A percentile compares a stretch with the other conserved stretches of the same genome.
phyloP scores from a whole-genome alignment of 768 basidiomycete genomes.

The Lactarius evosmus region DNA sequence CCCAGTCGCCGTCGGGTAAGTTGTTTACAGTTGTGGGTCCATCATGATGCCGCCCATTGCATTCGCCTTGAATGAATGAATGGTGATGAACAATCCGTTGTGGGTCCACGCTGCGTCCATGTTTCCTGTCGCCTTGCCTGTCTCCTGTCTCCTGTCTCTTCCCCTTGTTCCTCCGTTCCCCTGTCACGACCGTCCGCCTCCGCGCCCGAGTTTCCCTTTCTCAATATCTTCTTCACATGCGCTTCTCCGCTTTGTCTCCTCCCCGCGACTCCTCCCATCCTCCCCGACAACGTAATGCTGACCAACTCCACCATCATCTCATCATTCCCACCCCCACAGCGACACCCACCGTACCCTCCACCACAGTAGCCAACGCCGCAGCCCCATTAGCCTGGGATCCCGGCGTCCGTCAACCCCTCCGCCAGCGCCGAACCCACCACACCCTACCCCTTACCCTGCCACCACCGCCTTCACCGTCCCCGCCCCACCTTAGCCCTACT shows the following conservation, averaged over 20 bases:
- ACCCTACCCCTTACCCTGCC: background rate
- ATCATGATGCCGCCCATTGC: background rate
- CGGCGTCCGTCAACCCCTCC: background rate
- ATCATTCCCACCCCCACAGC: background rate
- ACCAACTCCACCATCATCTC: constrained; percentile 7
- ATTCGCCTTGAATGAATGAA: too few relatives aligned
- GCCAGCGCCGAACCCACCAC: background rate
- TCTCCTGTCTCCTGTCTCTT: background rate
- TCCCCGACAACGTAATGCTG: constrained; percentile 19
- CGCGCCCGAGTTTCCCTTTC: constrained; percentile 20
- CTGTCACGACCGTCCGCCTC: background rate
- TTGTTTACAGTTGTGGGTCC: constrained; percentile 29
- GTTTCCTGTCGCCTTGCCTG: background rate
- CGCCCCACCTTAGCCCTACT: background rate
- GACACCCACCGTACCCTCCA: background rate
- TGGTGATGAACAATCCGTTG: background rate
- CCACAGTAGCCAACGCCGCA: background rate
- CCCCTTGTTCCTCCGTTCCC: background rate
- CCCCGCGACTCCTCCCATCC: background rate
- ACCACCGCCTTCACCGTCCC: background rate
- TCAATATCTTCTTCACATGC: constrained; percentile 1
- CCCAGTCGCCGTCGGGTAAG: constrained; percentile 18
- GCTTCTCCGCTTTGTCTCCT: constrained; percentile 6
- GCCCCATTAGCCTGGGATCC: constrained; percentile 13
- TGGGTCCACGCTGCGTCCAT: constrained; percentile 3